These are phyloP conservation scores for Phoenix dactylifera DNA, from an alignment of 176 grass and related monocot genomes.

Conservation along the genomic window DNA sequence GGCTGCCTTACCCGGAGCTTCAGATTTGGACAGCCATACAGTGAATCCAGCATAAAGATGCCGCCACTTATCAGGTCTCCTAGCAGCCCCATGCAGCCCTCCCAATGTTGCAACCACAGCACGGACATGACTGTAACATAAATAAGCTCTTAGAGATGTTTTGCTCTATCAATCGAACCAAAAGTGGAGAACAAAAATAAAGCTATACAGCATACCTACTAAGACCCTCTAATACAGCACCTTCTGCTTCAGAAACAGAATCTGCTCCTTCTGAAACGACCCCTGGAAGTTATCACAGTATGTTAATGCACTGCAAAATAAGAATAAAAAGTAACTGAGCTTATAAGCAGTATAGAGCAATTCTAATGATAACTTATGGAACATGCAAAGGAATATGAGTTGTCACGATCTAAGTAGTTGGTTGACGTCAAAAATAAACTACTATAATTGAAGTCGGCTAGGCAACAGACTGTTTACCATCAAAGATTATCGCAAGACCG, in stretches of 20 bases:
- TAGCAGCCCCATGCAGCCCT: constrained; percentile 74
- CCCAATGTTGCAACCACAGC: constrained; percentile 72
- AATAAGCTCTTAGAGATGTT: background rate
- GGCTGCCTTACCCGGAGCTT: constrained; percentile 39
- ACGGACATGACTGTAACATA: constrained; percentile 55
- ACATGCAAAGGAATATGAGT: too few relatives aligned
- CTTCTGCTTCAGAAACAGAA: constrained; percentile 65
- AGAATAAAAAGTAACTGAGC: background rate
- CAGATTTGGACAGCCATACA: constrained; percentile 69
- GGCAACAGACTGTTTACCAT: too few relatives aligned
- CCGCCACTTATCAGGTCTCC: constrained; percentile 72
- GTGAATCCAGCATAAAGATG: constrained; percentile 78
- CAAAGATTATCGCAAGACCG: too few relatives aligned
- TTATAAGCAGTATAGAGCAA: background rate
- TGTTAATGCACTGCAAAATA: constrained; percentile 20
- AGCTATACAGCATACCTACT: constrained; percentile 40
- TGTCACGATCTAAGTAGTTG: too few relatives aligned
- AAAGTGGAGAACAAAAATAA: background rate
- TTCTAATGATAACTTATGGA: too few relatives aligned
- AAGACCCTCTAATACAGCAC: constrained; percentile 74
- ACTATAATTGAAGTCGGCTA: too few relatives aligned
- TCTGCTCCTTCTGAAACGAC: constrained; percentile 67
- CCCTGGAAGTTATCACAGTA: constrained; percentile 48
- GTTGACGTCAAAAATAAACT: too few relatives aligned
- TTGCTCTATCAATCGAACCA: background rate